Evolutionary conservation across 2,329 filamentous ascomycete genomes (phyloP).

Genomic region (Alternaria longipes): DNA sequence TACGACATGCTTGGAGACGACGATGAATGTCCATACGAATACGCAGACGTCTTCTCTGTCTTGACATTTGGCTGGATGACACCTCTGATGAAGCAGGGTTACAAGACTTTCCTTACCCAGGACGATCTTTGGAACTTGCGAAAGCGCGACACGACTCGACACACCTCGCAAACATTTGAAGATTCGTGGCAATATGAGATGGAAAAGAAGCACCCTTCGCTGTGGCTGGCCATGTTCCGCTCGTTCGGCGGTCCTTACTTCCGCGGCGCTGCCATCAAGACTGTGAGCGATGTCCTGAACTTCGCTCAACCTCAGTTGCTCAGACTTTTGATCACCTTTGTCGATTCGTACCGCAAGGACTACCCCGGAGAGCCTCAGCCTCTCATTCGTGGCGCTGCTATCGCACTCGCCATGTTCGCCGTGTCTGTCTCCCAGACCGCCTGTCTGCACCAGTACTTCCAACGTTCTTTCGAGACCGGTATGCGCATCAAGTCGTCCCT

Average conservation of each 20-base stretch:
- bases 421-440: constrained; percentile 87
- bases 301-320: constrained; percentile 93
- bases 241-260: constrained; percentile 88
- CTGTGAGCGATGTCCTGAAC: constrained; percentile 83
- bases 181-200: constrained; percentile 80
- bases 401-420: constrained; percentile 90
- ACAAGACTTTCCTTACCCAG: constrained; percentile 89
- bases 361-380: constrained; percentile 68
- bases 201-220: constrained; percentile 74
- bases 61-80: constrained; percentile 99
- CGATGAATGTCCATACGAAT: constrained; percentile 82
- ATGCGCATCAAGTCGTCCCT: constrained; percentile 96
- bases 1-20: constrained; percentile 74
- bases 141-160: constrained; percentile 78
- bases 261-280: constrained; percentile 84
- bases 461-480: constrained; percentile 90
- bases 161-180: constrained; percentile 75
- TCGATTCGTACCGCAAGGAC: constrained; percentile 75
- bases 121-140: constrained; percentile 95
- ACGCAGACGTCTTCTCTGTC: constrained; percentile 91
- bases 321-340: constrained; percentile 82
- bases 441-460: constrained; percentile 97
- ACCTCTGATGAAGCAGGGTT: constrained; percentile 93
- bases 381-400: constrained; percentile 82
- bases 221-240: constrained; percentile 86